phyloP scores from a whole-genome alignment of 371 early-diverging fungal genomes.

The Lichtheimia ornata region DNA sequence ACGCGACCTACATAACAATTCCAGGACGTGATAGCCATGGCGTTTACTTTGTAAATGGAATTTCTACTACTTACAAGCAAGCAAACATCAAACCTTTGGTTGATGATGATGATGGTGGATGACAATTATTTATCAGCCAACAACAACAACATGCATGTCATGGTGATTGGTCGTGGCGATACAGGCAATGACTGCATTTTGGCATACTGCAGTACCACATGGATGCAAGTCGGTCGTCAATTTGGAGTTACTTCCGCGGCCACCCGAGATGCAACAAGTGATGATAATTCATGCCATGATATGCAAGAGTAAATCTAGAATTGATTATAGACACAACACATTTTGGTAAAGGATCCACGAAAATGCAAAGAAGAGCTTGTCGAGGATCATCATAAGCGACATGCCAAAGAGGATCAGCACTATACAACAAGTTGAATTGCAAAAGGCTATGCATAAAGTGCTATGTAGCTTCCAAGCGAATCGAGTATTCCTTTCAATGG shows the following conservation, averaged over 20 bases:
- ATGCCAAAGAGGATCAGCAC: conserved; percentile 91
- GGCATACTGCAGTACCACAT: conserved; percentile 86
- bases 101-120: conserved; percentile 69
- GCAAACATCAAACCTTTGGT: conserved; percentile 85
- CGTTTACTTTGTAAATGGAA: conserved; percentile 96
- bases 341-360: conserved; percentile 90
- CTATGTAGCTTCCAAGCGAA: conserved; percentile 86
- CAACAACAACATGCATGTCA: conserved; percentile 88
- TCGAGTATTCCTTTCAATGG: conserved; percentile 91
- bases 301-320: conserved; percentile 85
- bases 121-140: conserved; percentile 75
- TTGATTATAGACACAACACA: conserved; percentile 92
- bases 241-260: conserved; percentile 96
- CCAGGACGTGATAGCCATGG: conserved; percentile 86
- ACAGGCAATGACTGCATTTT: conserved; percentile 96
- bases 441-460: conserved; percentile 81
- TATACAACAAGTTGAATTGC: conserved; percentile 87
- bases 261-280: conserved; percentile 68
- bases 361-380: conserved; percentile 94
- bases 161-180: conserved; percentile 97
- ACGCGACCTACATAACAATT: conserved; percentile 79
- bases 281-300: conserved; percentile 97
- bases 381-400: conserved; percentile 70
- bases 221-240: conserved; percentile 90
- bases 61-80: conserved; percentile 80